Evolutionary conservation across 2,329 filamentous ascomycete species (phyloP).

Genomic region (Penicillium oxalicum): DNA sequence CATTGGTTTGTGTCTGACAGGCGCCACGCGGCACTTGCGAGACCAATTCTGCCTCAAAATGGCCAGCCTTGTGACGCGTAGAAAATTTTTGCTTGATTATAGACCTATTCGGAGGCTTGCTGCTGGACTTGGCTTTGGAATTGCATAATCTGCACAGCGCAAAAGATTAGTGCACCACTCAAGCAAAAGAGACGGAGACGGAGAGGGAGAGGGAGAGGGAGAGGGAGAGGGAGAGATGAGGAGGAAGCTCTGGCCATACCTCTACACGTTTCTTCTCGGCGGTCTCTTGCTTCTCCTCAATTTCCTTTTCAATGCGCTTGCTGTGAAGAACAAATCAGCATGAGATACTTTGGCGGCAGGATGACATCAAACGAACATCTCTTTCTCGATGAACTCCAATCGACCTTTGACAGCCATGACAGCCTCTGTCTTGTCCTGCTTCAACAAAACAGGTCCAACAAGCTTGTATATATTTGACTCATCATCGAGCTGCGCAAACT

Average conservation of each 20-base stretch:
- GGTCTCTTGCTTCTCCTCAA: slow-evolving; percentile 58
- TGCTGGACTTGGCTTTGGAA: slow-evolving; percentile 36
- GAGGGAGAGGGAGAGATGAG: background rate
- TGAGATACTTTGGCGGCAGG: background rate
- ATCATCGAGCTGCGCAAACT: slow-evolving; percentile 73
- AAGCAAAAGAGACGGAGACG: background rate
- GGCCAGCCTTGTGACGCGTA: too few species aligned
- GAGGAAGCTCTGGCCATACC: slow-evolving; percentile 33
- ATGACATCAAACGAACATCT: slow-evolving; percentile 61
- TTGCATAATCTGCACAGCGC: slow-evolving; percentile 31
- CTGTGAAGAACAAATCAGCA: slow-evolving; percentile 34
- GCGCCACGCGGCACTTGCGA: too few species aligned
- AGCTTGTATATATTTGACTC: slow-evolving; percentile 94
- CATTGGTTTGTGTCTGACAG: too few species aligned
- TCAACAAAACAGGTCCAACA: slow-evolving; percentile 83
- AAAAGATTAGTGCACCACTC: slow-evolving; percentile 12
- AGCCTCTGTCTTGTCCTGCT: slow-evolving; percentile 89
- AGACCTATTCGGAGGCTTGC: slow-evolving; percentile 29
- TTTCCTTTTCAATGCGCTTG: slow-evolving; percentile 61
- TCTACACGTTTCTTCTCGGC: slow-evolving; percentile 61
- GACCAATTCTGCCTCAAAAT: too few species aligned
- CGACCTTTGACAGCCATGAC: slow-evolving; percentile 85
- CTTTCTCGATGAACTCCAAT: slow-evolving; percentile 85
- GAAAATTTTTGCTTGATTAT: background rate
- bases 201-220: background rate